Percentiles rank a stretch among this genome's conserved stretches.
Conservation (phyloP, 768 basidiomycete genomes). For the Stropharia rugosoannulata region DNA sequence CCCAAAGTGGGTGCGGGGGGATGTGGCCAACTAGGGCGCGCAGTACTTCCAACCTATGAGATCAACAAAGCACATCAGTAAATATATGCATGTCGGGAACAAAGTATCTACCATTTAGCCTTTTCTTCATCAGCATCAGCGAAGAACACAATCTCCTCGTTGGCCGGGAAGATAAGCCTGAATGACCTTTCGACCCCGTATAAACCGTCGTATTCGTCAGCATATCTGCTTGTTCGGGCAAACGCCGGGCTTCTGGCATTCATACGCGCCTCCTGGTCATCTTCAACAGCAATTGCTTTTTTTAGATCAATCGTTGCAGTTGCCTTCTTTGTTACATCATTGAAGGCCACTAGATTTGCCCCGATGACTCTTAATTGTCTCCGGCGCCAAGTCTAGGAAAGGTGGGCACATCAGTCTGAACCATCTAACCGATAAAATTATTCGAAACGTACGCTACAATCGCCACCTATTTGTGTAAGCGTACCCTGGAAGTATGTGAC, state of each 20-base stretch:
- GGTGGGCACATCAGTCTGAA: conserved; percentile 5
- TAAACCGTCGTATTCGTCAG: conserved; percentile 60
- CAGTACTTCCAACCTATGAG: conserved; percentile 78
- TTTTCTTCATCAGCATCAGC: conserved; percentile 92
- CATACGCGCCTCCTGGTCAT: conserved; percentile 63
- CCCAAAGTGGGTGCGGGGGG: conserved; percentile 92
- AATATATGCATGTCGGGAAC: neutral
- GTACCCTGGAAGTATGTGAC: conserved; percentile 91
- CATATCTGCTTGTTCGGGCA: conserved; percentile 37
- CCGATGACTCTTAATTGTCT: conserved; percentile 85
- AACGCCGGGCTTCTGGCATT: conserved; percentile 46
- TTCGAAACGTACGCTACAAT: conserved; percentile 70
- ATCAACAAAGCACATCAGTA: neutral
- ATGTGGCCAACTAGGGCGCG: conserved; percentile 85
- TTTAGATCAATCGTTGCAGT: conserved; percentile 90
- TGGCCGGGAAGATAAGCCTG: conserved; percentile 73
- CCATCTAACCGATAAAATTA: neutral
- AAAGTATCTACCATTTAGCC: conserved; percentile 65
- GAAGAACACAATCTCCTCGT: conserved; percentile 85
- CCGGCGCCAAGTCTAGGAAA: conserved; percentile 71
- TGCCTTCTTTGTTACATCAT: conserved; percentile 88
- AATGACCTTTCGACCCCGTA: conserved; percentile 83
- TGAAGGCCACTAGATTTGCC: conserved; percentile 84
- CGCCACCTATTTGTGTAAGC: conserved; percentile 91
- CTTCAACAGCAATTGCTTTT: conserved; percentile 75